Evolutionary conservation across 257 asterid species (phyloP).

Genomic region (Ophiorrhiza pumila): DNA sequence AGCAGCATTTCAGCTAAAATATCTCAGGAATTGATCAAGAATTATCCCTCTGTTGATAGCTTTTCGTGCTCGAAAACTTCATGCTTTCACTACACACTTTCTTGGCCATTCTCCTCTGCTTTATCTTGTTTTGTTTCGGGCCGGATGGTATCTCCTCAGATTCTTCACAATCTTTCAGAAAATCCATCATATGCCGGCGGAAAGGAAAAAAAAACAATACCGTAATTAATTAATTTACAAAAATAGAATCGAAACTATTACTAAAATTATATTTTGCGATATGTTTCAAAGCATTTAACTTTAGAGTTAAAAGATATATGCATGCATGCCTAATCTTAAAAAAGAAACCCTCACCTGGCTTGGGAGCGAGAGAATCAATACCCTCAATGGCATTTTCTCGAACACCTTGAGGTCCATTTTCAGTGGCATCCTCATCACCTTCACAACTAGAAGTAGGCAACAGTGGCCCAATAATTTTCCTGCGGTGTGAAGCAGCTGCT

Average conservation of each 20-base stretch:
- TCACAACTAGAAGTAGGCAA: slow-evolving; percentile 24
- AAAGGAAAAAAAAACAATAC: neutral
- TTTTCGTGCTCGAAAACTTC: slow-evolving; percentile 17
- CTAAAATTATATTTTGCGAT: no score
- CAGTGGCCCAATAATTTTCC: slow-evolving; percentile 61
- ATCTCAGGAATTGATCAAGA: neutral
- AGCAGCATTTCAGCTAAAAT: neutral
- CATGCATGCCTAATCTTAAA: no score
- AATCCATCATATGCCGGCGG: neutral
- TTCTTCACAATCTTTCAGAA: slow-evolving; percentile 8
- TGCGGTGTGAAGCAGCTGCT: slow-evolving; percentile 41
- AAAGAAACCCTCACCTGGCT: slow-evolving; percentile 20
- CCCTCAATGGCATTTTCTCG: slow-evolving; percentile 41
- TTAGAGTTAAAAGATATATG: no score
- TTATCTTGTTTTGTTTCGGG: slow-evolving; percentile 39
- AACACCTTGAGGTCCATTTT: slow-evolving; percentile 34
- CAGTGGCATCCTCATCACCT: neutral
- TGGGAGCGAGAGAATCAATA: neutral
- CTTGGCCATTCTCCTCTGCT: slow-evolving; percentile 59
- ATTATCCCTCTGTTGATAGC: neutral
- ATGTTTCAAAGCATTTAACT: no score
- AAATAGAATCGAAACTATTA: neutral
- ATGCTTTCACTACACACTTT: slow-evolving; percentile 29
- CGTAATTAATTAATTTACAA: neutral
- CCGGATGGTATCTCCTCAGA: slow-evolving; percentile 26